phyloP scores from a whole-genome alignment of 352 stramenopile species.

The Pythium utonaiense region DNA sequence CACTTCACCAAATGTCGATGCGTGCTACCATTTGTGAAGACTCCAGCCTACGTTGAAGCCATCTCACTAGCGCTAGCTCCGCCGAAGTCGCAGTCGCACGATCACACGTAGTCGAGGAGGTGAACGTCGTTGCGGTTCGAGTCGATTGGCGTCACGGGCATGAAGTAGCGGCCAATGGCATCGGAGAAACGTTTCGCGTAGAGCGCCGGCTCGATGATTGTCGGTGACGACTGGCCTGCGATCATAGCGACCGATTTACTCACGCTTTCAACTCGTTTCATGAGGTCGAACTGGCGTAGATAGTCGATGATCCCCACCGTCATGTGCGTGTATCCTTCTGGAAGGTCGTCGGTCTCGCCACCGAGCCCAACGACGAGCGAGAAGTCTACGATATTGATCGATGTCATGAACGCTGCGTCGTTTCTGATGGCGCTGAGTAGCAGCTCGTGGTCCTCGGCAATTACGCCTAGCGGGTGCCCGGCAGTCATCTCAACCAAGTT shows the following conservation, averaged over 20 bases:
- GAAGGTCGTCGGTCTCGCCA: constrained; percentile 32
- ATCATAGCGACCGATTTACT: constrained; percentile 99
- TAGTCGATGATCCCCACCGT: constrained; percentile 99
- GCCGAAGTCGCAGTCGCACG: constrained; percentile 9
- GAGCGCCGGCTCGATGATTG: constrained; percentile 96
- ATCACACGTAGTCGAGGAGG: constrained; percentile 2
- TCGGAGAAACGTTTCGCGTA: constrained; percentile 96
- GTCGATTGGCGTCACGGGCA: constrained; percentile 90
- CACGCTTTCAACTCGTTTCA: constrained; percentile 98
- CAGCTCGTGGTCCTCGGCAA: constrained; percentile 67
- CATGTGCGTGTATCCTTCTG: constrained; percentile 63
- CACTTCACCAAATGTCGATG: constrained; percentile 62
- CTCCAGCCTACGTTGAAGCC: constrained; percentile 49
- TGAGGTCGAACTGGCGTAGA: constrained; percentile 97
- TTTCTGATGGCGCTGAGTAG: constrained; percentile 92
- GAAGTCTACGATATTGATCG: constrained; percentile 99
- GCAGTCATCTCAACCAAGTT: constrained; percentile 83
- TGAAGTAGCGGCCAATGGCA: constrained; percentile 96
- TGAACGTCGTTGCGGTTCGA: constrained; percentile 29
- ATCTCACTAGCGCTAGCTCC: constrained; percentile 38
- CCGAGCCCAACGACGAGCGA: constrained; percentile 96
- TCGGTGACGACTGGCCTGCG: constrained; percentile 95
- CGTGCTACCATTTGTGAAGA: constrained; percentile 50
- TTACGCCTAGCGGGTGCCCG: constrained; percentile 69
- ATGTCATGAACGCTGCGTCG: constrained; percentile 96